Evolutionary conservation across 2,329 filamentous ascomycete species (phyloP), one percentile per base, ranked within the genome.

Genomic region (Rutstroemia sydowiana): DNA sequence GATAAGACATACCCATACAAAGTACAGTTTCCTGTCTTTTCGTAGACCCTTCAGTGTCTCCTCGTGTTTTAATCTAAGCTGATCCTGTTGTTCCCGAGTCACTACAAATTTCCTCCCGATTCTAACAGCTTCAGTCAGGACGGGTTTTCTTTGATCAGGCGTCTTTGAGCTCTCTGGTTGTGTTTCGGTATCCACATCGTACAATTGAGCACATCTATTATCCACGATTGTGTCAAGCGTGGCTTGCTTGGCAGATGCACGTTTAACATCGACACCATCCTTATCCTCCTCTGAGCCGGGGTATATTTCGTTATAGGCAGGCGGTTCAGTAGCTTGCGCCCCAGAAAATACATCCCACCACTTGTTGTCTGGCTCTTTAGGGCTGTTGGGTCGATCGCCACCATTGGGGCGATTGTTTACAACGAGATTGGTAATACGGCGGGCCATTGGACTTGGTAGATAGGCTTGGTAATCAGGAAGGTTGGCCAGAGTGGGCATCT

Each of bases 271-370:
- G 14, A 74, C 57, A 41, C 75, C 71, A 31, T 60, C 61, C 48
- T 44, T 13, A 11, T 41, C 13, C 21, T 73, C 68, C 1, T 26
- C 4, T 26, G 23, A 8, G 4, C 8, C 4, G 23, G 86, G 87
- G 65, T 82, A 93, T 26, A 93, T 79, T 44, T 91, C 88, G 48
- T 90, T 83, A 58, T 93, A 93, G 0, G 88, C 79, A 9, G 88
- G 88, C 8, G 87, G 87, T 30, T 78, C 73, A 3, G 74, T 71
- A 9, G 78, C 69, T 36, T 70, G 70, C 18, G 69, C 71, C 34
- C 75, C 70, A 8, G 81, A 80, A 41, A 84, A 76, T 26, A 84
- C 70, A 63, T 85, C 82, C 79, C 82, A 87, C 84, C 85, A 87
- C 54, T 76, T 75, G 59, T 73, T 73, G 48, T 81, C 76, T 50